phyloP scores from a whole-genome alignment of 805 yeast genomes.

The Monosporozyma yasuniensis region DNA sequence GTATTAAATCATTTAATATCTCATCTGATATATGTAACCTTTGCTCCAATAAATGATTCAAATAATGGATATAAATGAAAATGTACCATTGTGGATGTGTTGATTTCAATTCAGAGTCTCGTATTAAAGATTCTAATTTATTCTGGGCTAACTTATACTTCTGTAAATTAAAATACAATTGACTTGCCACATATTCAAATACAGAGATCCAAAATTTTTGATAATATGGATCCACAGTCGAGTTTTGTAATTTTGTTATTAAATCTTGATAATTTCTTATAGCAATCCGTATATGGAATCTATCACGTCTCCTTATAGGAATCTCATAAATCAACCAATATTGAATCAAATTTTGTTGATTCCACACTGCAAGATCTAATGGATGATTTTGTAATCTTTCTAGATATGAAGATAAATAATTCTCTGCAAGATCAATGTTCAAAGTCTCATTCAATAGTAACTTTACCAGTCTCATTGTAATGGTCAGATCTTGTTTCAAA shows the following conservation, averaged over 20 bases:
- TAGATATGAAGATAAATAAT: conserved; percentile 17
- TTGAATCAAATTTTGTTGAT: conserved; percentile 10
- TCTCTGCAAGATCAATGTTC: conserved; percentile 24
- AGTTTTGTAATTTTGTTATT: conserved; percentile 8
- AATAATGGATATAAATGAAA: conserved; percentile 11
- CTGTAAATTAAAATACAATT: conserved; percentile 8
- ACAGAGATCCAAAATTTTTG: conserved; percentile 12
- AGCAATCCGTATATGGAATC: conserved; percentile 19
- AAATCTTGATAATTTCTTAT: conserved; percentile 18
- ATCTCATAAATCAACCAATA: conserved; percentile 12
- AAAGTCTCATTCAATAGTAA: conserved; percentile 26
- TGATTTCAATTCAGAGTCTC: not conserved
- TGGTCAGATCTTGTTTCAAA: conserved; percentile 20
- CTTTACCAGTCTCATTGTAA: conserved; percentile 21
- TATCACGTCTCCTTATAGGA: conserved; percentile 12
- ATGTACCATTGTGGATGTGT: conserved; percentile 10
- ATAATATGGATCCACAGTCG: not conserved
- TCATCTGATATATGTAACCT: conserved; percentile 10
- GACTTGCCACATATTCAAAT: conserved; percentile 13
- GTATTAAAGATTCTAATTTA: conserved; percentile 6
- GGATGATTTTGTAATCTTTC: conserved; percentile 20
- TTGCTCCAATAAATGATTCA: conserved; percentile 14
- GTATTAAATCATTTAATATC: not conserved
- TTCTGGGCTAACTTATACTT: conserved; percentile 8
- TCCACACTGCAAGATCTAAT: conserved; percentile 12